Evolutionary conservation across 768 basidiomycete genomes (phyloP), one percentile per base, ranked within the genome.

Genomic region (Tricholoma matsutake): DNA sequence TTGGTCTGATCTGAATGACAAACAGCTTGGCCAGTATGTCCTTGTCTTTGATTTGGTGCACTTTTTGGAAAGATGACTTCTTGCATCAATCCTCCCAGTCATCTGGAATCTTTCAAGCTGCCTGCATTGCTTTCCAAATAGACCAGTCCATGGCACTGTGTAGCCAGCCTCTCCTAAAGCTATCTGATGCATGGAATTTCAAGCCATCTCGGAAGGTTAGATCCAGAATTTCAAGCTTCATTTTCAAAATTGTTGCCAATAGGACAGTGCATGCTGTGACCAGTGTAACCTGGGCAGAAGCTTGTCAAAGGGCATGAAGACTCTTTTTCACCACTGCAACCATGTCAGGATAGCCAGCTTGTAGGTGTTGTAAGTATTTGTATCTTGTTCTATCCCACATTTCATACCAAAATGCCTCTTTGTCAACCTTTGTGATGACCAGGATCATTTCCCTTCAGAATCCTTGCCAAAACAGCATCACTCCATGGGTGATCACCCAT

Each of bases 91-190:
- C 71, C 35, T 73, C 69, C 59, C 66, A 70, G 59, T 79, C 62
- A 0, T 31, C 58, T 0, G 78, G 78, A 0, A 65, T 9, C 57
- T 78, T 78, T 59, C 77, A 75, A 5, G 73, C 74, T 0, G 76
- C 75, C 39, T 64, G 60, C 11, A 74, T 79, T 3, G 61, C 68
- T 16, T 63, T 60, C 10, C 69, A 65, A 9, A 53, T 6, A 0
- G 66, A 64, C 75, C 73, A 76, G n/a, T 54, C 6, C 22, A 77
- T 11, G 14, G 28, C 20, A 37, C 34, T 49, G 5, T 59, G 64
- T n/a, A 67, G 34, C 56, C 59, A 70, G 3, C 54, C 41, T 0
- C 63, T 31, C 1, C 68, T 37, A 32, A 62, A 78, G 0, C 65
- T 55, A 20, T 75, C 71, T 0, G 70, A 72, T 56, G 66, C 70